These are phyloP conservation scores for Trypanosoma lewisi DNA, from an alignment of 208 protist species.

Conservation along the genomic window DNA sequence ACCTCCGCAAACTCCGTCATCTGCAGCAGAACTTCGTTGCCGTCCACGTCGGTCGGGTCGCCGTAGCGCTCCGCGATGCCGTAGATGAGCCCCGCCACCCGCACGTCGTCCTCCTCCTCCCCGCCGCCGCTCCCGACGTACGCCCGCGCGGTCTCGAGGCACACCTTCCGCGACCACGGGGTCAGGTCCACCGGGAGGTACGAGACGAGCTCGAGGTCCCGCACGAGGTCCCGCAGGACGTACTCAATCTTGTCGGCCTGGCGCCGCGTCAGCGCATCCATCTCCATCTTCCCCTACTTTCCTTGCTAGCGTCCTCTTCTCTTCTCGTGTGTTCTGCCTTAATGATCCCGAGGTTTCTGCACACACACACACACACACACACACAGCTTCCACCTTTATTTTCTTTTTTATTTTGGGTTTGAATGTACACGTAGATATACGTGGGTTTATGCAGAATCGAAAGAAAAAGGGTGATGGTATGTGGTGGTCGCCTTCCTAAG, in stretches of 20 bases:
- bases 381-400: neutral
- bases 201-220: conserved; percentile 65
- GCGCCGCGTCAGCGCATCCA: conserved; percentile 77
- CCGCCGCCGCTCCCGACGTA: neutral
- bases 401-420: conserved; percentile 19
- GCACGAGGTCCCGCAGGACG: conserved; percentile 67
- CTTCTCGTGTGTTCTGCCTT: neutral
- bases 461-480: too few species aligned
- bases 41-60: conserved; percentile 56
- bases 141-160: conserved; percentile 34
- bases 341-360: too few species aligned
- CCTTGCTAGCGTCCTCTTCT: neutral
- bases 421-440: too few species aligned
- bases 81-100: conserved; percentile 33
- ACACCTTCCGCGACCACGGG: conserved; percentile 60
- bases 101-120: conserved; percentile 31
- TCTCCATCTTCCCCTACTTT: conserved; percentile 62
- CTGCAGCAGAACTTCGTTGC: conserved; percentile 64
- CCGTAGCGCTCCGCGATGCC: conserved; percentile 51
- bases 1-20: conserved; percentile 70
- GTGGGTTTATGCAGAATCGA: too few species aligned
- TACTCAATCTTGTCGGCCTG: conserved; percentile 78
- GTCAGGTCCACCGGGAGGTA: conserved; percentile 61
- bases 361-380: too few species aligned
- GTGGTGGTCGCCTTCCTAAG: too few species aligned